Conservation (phyloP, 352 stramenopile species). For the Pythium rhizo-oryzae region DNA sequence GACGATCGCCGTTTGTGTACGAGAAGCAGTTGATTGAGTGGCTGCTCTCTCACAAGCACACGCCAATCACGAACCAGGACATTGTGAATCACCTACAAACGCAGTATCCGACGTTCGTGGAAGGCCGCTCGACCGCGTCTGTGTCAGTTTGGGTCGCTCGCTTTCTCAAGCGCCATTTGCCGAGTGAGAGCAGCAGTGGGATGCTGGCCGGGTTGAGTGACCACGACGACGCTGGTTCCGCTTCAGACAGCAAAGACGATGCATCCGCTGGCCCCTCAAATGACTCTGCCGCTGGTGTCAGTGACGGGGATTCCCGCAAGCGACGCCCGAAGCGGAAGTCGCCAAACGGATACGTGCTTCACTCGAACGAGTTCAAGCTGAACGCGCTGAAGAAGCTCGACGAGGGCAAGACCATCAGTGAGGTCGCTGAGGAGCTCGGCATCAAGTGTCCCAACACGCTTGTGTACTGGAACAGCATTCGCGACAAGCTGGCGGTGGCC, state of each 20-base stretch:
- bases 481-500: constrained; percentile 68
- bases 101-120: constrained; percentile 60
- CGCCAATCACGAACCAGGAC: constrained; percentile 60
- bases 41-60: constrained; percentile 45
- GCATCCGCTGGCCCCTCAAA: not conserved
- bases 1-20: constrained; percentile 29
- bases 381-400: constrained; percentile 70
- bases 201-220: constrained; percentile 18
- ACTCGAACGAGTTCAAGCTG: constrained; percentile 84
- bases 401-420: constrained; percentile 59
- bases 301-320: constrained; percentile 15
- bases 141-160: constrained; percentile 66
- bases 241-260: constrained; percentile 15
- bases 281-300: not conserved
- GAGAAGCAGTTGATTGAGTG: constrained; percentile 58
- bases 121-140: constrained; percentile 51
- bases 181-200: constrained; percentile 22
- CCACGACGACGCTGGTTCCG: constrained; percentile 15
- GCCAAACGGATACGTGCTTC: constrained; percentile 61
- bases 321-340: constrained; percentile 49
- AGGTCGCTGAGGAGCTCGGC: constrained; percentile 65
- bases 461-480: constrained; percentile 79
- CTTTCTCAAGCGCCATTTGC: constrained; percentile 68
- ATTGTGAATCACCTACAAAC: constrained; percentile 59
- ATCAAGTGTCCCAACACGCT: constrained; percentile 75